These are phyloP conservation scores for Cucumis hystrix DNA, from an alignment of 306 rosid genomes.

Conservation along the genomic window DNA sequence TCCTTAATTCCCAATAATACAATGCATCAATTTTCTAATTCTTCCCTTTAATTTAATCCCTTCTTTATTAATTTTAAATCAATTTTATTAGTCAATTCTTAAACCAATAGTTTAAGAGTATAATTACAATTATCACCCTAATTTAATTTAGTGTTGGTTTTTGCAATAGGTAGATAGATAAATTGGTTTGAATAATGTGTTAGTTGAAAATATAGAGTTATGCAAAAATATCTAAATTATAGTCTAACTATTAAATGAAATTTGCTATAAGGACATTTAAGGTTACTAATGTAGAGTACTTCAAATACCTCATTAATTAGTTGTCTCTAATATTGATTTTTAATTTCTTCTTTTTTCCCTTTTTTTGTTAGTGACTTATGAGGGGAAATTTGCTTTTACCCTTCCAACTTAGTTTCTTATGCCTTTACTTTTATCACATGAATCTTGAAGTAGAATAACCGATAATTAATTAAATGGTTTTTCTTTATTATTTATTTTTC, in stretches of 20 bases:
- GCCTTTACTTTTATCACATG: neutral
- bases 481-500: no score
- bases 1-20: neutral
- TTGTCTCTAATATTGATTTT: neutral
- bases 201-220: neutral
- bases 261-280: neutral
- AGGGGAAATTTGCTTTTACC: neutral
- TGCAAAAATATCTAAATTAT: neutral
- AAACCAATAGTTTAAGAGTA: no score
- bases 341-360: neutral
- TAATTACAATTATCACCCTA: no score
- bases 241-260: neutral
- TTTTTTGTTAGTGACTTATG: neutral
- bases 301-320: neutral
- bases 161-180: no score
- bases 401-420: neutral
- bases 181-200: neutral
- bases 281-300: neutral
- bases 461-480: no score
- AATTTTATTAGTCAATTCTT: neutral
- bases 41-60: neutral
- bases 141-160: no score
- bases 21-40: neutral
- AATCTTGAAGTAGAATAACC: neutral
- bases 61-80: neutral